Evolutionary conservation across 1,139 yeast genomes (phyloP), one percentile per base, ranked within the genome.

Genomic region (Spencermartinsiella ligniputridi): DNA sequence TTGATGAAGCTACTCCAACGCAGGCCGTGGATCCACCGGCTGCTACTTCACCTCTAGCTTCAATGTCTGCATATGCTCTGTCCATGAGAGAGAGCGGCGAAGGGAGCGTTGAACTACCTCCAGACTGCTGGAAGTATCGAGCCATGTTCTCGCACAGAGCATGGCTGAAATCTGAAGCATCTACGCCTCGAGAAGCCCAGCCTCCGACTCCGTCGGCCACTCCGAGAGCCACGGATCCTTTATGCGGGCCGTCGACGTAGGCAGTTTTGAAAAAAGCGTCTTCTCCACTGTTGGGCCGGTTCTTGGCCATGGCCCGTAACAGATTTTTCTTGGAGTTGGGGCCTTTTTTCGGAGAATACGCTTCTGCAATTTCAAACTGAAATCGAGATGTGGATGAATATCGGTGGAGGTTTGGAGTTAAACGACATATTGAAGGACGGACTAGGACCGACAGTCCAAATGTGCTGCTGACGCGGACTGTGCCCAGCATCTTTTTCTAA

Each of bases 131-230:
- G 41, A 53, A 55, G 27, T 45, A 46, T 8, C 44, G 38, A 19
- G 52, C 53, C 61, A 68, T 61, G 15, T 60, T 54, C n/a, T 58
- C 56, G 41, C 70, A 62, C 25, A 69, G 52, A 6, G 63, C 61
- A 35, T 61, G 60, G 42, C 69, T 60, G 42, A 69, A 61, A 19
- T 57, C 61, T 3, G 67, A 78, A 1, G 96, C 86, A 62, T 90
- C 97, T 55, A 81, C 85, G 0, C 97, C 97, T 35, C 87, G 82
- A 53, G 86, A 92, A 2, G 88, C 78, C 97, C 97, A 92, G 1
- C 97, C 97, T 15, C 97, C 97, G 3, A 92, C 97, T 16, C 98
- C 98, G 64, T 92, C 98, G 2, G 97, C 92, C 1, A 92, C 97
- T 8, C 96, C 97, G 6, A 87, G 73, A 0, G 90, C 79, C 1